Evolutionary conservation across 345 rosid genomes (phyloP).

Genomic region (Sisymbrium irio): DNA sequence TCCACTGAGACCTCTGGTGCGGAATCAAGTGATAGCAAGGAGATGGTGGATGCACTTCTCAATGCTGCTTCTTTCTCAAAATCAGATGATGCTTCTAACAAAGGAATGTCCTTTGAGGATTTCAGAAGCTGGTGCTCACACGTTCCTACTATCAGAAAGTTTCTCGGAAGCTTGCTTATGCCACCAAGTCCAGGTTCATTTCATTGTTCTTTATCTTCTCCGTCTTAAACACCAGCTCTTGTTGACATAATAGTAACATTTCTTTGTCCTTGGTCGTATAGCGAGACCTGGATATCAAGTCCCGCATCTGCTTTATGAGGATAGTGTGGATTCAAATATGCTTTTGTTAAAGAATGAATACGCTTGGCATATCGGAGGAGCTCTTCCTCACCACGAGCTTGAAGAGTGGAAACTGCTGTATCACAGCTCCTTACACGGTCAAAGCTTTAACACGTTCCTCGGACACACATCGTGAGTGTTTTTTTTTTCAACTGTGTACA

Average conservation of each 20-base stretch:
- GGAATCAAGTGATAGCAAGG: slow-evolving; percentile 35
- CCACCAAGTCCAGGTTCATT: slow-evolving; percentile 70
- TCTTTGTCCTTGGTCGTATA: slow-evolving; percentile 15
- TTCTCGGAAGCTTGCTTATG: slow-evolving; percentile 71
- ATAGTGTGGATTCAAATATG: slow-evolving; percentile 44
- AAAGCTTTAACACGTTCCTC: slow-evolving; percentile 83
- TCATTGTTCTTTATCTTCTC: neutral
- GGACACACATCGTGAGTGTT: slow-evolving; percentile 63
- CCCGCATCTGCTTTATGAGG: slow-evolving; percentile 52
- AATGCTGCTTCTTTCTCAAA: slow-evolving; percentile 60
- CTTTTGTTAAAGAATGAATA: slow-evolving; percentile 63
- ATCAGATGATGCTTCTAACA: slow-evolving; percentile 40
- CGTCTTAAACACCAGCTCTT: slow-evolving; percentile 1
- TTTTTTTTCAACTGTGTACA: neutral
- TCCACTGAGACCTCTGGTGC: slow-evolving; percentile 36
- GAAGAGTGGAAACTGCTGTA: slow-evolving; percentile 85
- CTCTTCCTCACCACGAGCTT: slow-evolving; percentile 69
- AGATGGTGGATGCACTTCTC: slow-evolving; percentile 50
- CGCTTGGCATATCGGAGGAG: slow-evolving; percentile 97
- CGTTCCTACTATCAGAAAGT: slow-evolving; percentile 72
- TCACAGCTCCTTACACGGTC: slow-evolving; percentile 73
- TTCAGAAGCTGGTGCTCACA: slow-evolving; percentile 67
- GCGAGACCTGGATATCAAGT: slow-evolving; percentile 64
- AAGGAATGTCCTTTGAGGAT: slow-evolving; percentile 74
- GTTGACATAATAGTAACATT: neutral